Conservation (phyloP, 2,329 filamentous ascomycete species). For the Colletotrichum shisoi region DNA sequence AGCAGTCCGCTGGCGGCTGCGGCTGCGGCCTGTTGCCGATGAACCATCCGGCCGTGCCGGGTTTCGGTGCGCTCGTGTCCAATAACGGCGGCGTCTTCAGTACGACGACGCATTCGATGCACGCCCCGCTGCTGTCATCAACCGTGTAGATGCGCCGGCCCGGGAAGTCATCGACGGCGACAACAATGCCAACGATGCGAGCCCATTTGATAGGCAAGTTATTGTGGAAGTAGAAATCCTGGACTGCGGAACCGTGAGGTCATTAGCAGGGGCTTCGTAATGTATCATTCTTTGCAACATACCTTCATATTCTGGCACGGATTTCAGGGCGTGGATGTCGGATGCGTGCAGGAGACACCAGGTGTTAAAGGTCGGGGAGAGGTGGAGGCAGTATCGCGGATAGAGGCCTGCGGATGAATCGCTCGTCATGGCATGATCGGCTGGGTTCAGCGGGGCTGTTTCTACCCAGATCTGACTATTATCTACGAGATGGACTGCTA, state of each 20-base stretch:
- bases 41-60: conserved; percentile 4
- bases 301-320: conserved; percentile 64
- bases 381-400: conserved; percentile 69
- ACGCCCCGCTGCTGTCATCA: conserved; percentile 71
- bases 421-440: conserved; percentile 61
- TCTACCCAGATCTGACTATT: neutral
- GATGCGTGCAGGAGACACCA: conserved; percentile 65
- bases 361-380: conserved; percentile 66
- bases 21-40: conserved; percentile 25
- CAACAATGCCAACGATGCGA: conserved; percentile 73
- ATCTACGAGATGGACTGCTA: neutral
- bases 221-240: conserved; percentile 69
- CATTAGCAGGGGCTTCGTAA: neutral
- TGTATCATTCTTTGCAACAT: conserved; percentile 31
- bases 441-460: neutral
- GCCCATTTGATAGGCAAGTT: conserved; percentile 83
- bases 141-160: conserved; percentile 62
- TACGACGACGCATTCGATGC: conserved; percentile 58
- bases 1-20: conserved; percentile 39
- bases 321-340: conserved; percentile 60
- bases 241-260: conserved; percentile 45
- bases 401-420: conserved; percentile 55
- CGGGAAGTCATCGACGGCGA: conserved; percentile 64
- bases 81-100: conserved; percentile 36
- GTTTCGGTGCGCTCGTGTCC: conserved; percentile 6